Conservation (phyloP, 805 yeast species). For the Cyberlindnera saturnus region DNA sequence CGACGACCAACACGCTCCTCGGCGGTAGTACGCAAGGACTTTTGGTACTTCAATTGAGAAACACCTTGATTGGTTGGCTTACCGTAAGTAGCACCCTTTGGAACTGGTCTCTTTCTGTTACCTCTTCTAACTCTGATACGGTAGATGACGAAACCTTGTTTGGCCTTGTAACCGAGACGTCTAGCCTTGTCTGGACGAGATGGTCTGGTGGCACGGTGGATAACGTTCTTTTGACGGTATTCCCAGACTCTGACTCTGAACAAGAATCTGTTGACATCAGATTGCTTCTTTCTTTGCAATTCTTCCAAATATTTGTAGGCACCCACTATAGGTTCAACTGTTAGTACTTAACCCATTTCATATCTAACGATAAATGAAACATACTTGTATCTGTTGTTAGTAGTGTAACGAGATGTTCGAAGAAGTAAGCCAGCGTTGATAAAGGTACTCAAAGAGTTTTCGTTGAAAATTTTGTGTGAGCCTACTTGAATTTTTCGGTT, state of each 20-base stretch:
- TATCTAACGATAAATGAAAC: too few species aligned
- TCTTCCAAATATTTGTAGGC: constrained; percentile 99
- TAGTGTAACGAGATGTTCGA: constrained; percentile 5
- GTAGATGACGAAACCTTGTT: constrained; percentile 99
- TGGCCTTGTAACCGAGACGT: constrained; percentile 99
- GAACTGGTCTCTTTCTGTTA: constrained; percentile 99
- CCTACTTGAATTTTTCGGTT: background rate
- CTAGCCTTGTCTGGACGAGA: constrained; percentile 99
- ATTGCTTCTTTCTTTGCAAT: constrained; percentile 99
- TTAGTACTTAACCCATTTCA: background rate
- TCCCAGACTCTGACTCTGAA: constrained; percentile 99
- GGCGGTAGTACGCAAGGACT: constrained; percentile 95
- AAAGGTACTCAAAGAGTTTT: background rate
- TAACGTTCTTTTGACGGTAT: constrained; percentile 97
- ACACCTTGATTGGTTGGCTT: constrained; percentile 99
- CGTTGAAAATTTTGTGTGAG: constrained; percentile 6
- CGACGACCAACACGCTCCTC: constrained; percentile 99
- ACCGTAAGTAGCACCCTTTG: constrained; percentile 99
- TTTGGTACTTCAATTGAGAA: constrained; percentile 98
- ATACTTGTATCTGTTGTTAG: constrained; percentile 6
- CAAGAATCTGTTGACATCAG: constrained; percentile 98
- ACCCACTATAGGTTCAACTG: constrained; percentile 58
- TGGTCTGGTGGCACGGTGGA: constrained; percentile 98
- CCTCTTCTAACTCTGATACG: constrained; percentile 99
- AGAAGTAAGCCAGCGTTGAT: background rate